phyloP scores from a whole-genome alignment of 257 asterid species.

The Gentiana dahurica region DNA sequence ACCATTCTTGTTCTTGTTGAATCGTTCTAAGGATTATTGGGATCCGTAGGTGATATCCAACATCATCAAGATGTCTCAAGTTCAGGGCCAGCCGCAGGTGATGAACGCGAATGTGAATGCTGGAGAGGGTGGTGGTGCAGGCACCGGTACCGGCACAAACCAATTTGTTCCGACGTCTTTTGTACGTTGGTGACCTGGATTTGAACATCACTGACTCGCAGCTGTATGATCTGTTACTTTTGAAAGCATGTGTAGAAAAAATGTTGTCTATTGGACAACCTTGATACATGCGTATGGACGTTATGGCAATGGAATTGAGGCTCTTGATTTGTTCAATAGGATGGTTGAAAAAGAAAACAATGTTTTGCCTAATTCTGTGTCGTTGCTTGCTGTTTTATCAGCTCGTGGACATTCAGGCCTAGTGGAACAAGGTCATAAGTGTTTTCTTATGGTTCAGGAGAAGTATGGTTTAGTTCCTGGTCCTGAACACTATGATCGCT shows the following conservation, averaged over 20 bases:
- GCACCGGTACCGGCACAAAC: too few species aligned
- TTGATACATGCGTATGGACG: conserved; percentile 17
- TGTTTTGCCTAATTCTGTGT: conserved; percentile 14
- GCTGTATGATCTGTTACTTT: too few species aligned
- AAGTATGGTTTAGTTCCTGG: conserved; percentile 14
- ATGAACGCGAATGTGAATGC: too few species aligned
- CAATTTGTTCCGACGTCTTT: too few species aligned
- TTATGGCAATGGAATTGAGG: conserved; percentile 19
- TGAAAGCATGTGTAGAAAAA: conserved; percentile 10
- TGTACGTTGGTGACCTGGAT: too few species aligned
- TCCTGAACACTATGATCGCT: conserved; percentile 24
- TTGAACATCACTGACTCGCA: too few species aligned
- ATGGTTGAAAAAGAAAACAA: conserved; percentile 9
- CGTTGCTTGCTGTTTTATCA: conserved; percentile 17
- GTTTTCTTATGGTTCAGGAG: conserved; percentile 8
- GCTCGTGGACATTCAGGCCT: conserved; percentile 27
- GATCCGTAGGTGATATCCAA: too few species aligned
- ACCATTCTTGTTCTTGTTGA: too few species aligned
- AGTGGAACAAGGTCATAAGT: conserved; percentile 15
- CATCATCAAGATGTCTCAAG: too few species aligned
- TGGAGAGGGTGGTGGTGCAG: too few species aligned
- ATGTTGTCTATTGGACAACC: conserved; percentile 20
- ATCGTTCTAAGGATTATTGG: too few species aligned
- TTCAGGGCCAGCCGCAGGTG: too few species aligned
- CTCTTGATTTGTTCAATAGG: conserved; percentile 10